Evolutionary conservation across 75 land plant species (phyloP).

Genomic region (Picea glauca): DNA sequence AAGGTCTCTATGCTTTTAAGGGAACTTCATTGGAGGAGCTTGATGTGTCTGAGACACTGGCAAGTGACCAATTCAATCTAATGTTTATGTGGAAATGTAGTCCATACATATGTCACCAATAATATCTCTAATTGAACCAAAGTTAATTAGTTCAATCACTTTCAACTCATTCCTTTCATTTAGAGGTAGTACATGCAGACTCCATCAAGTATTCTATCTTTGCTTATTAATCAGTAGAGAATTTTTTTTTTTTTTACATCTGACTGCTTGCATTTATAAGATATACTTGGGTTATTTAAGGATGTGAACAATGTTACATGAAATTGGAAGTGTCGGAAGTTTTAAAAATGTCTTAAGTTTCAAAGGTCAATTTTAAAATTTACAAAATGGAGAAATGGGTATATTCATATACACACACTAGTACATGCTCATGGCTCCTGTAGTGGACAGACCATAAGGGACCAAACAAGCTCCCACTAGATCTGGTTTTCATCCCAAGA

Average conservation of each 20-base stretch:
- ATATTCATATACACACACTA: too few relatives aligned
- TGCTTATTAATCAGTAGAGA: background rate
- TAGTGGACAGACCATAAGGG: too few relatives aligned
- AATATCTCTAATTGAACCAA: background rate
- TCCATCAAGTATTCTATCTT: background rate
- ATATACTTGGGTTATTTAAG: too few relatives aligned
- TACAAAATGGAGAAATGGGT: too few relatives aligned
- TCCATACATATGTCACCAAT: background rate
- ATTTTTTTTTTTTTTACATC: background rate
- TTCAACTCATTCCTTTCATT: background rate
- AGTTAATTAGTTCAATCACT: background rate
- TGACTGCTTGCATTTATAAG: too few relatives aligned
- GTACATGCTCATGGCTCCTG: too few relatives aligned
- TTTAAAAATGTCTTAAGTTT: too few relatives aligned
- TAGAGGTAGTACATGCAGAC: background rate
- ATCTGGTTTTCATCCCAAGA: too few relatives aligned
- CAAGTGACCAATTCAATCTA: conserved; percentile 5
- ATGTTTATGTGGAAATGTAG: background rate
- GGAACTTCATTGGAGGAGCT: conserved; percentile 44
- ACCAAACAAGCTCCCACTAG: too few relatives aligned
- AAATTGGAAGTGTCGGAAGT: too few relatives aligned
- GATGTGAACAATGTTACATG: too few relatives aligned
- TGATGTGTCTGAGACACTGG: conserved; percentile 57
- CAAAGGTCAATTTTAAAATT: too few relatives aligned
- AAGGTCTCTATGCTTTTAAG: conserved; percentile 26